Percentiles rank a stretch among this genome's conserved stretches.
phyloP scores from a whole-genome alignment of 805 yeast genomes.

The Wickerhamomyces ciferrii region DNA sequence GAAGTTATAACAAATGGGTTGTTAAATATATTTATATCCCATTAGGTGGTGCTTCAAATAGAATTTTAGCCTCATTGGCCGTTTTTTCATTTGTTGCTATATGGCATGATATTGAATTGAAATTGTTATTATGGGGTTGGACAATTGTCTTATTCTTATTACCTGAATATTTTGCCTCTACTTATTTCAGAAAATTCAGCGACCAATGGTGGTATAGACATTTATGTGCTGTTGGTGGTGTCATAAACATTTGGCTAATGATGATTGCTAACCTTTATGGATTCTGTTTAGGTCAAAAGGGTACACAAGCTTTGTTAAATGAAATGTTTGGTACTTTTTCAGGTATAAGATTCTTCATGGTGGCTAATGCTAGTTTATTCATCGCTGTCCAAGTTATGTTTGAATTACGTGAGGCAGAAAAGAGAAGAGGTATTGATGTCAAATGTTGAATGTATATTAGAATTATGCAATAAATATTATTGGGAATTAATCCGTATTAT shows the following conservation, averaged over 20 bases:
- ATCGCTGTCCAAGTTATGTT: conserved; percentile 92
- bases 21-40: conserved; percentile 87
- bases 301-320: conserved; percentile 56
- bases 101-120: conserved; percentile 96
- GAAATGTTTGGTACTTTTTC: conserved; percentile 69
- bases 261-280: conserved; percentile 95
- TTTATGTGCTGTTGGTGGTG: conserved; percentile 83
- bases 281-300: conserved; percentile 89
- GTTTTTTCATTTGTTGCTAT: conserved; percentile 95
- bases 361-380: conserved; percentile 63
- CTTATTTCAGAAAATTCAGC: conserved; percentile 32
- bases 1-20: conserved; percentile 89
- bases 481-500: too few relatives aligned
- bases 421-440: conserved; percentile 74
- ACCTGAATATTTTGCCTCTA: conserved; percentile 74
- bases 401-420: conserved; percentile 83
- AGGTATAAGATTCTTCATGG: conserved; percentile 59
- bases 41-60: conserved; percentile 72
- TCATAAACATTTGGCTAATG: conserved; percentile 93
- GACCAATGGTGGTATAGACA: conserved; percentile 69
- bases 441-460: conserved; percentile 42
- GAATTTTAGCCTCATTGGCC: conserved; percentile 71
- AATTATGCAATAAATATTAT: too few relatives aligned
- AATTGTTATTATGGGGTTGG: conserved; percentile 94
- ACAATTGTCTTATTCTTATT: conserved; percentile 76